Evolutionary conservation across 2,329 filamentous ascomycete species (phyloP).

Genomic region (Talaromyces atroroseus): DNA sequence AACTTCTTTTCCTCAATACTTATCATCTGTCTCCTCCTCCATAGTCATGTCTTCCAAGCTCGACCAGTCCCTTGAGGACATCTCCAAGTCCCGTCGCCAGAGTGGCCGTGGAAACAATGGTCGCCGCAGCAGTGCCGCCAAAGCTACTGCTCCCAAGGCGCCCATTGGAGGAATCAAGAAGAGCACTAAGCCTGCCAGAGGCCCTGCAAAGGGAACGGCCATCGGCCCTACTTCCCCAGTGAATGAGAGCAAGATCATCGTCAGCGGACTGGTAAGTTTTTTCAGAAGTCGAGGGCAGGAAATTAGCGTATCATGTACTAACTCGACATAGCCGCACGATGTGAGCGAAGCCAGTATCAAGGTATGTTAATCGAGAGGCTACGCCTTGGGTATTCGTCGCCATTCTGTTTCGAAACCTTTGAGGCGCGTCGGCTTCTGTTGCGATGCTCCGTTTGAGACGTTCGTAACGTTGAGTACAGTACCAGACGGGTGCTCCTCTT

Average conservation of each 20-base stretch:
- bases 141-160: slow-evolving; percentile 49
- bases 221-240: slow-evolving; percentile 57
- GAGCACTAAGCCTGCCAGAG: slow-evolving; percentile 50
- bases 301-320: slow-evolving; percentile 36
- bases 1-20: slow-evolving; percentile 4
- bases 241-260: slow-evolving; percentile 91
- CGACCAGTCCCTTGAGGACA: slow-evolving; percentile 95
- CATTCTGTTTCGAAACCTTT: slow-evolving; percentile 44
- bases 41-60: slow-evolving; percentile 84
- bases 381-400: slow-evolving; percentile 67
- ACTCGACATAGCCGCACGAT: slow-evolving; percentile 72
- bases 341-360: slow-evolving; percentile 97
- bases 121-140: slow-evolving; percentile 37
- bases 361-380: slow-evolving; percentile 96
- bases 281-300: not conserved
- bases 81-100: slow-evolving; percentile 70
- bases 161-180: slow-evolving; percentile 86
- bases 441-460: slow-evolving; percentile 16
- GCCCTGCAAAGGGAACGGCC: slow-evolving; percentile 50
- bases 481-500: slow-evolving; percentile 33
- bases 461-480: slow-evolving; percentile 23
- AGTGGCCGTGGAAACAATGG: slow-evolving; percentile 42
- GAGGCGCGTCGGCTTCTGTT: slow-evolving; percentile 34
- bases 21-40: slow-evolving; percentile 10
- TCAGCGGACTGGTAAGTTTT: slow-evolving; percentile 86